These are phyloP conservation scores for Mycena pura DNA, from an alignment of 768 basidiomycete genomes.

Conservation along the genomic window DNA sequence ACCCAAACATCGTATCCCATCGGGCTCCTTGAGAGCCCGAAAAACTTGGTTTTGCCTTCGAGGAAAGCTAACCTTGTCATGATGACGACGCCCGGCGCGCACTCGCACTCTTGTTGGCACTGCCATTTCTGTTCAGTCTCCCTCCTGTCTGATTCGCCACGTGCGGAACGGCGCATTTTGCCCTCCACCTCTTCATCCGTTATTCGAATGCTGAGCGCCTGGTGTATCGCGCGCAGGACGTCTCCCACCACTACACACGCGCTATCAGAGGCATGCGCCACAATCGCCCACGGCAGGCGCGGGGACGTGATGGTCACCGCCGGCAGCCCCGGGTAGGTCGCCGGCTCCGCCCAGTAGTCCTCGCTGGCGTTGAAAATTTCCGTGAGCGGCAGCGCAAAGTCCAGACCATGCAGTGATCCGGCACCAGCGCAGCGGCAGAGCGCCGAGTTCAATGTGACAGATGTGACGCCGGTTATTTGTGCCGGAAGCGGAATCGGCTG, in stretches of 20 bases:
- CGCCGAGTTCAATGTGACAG: background rate
- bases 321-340: constrained; percentile 7
- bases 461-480: background rate
- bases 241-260: constrained; percentile 2
- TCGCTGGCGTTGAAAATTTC: no score
- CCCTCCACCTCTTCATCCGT: background rate
- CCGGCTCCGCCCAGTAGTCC: background rate
- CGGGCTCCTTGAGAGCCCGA: background rate
- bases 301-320: constrained; percentile 2
- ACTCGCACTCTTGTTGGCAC: no score
- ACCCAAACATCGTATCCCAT: constrained; percentile 18
- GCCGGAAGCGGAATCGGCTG: background rate
- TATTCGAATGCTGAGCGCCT: background rate
- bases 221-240: background rate
- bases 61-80: constrained; percentile 14
- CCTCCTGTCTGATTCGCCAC: no score
- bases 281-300: constrained; percentile 5
- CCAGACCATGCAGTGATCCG: no score
- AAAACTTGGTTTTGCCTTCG: constrained; percentile 8
- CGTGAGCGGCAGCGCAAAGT: no score
- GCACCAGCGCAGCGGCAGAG: background rate
- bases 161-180: background rate
- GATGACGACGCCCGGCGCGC: no score
- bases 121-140: background rate
- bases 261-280: constrained; percentile 1